Conservation (phyloP, 1,284 basidiomycete species). For the Xanthoconium separans region DNA sequence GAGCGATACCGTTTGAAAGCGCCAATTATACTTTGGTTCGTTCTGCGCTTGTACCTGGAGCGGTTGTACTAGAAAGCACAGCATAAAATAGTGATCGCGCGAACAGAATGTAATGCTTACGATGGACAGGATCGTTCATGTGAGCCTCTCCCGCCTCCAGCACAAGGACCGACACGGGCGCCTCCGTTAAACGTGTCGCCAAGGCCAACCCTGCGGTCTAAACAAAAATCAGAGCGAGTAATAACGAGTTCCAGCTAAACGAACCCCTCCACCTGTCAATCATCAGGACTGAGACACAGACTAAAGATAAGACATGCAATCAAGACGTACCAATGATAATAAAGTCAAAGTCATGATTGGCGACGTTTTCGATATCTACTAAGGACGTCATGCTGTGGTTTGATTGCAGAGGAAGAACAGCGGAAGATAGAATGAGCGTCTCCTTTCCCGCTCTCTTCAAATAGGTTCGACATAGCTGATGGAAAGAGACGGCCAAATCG, state of each 20-base stretch:
- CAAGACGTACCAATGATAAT: neutral
- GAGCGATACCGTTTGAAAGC: neutral
- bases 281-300: neutral
- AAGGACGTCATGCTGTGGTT: neutral
- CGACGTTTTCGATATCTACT: neutral
- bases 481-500: no score
- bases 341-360: neutral
- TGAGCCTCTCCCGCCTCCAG: slow-evolving; percentile 2
- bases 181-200: neutral
- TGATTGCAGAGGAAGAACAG: neutral
- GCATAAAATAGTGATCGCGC: neutral
- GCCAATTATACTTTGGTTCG: neutral
- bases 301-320: neutral
- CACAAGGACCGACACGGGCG: neutral
- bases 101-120: neutral
- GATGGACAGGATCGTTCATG: neutral
- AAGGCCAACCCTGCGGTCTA: neutral
- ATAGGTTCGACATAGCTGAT: no score
- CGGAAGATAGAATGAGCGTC: no score
- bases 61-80: neutral
- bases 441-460: no score
- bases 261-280: neutral
- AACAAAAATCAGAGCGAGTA: neutral
- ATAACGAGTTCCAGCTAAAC: neutral
- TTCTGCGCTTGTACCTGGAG: neutral